A percentile compares a stretch with the other conserved stretches of the same genome.
Conservation (phyloP, 2,329 filamentous ascomycete genomes). For the Aurifilum marmelostoma region DNA sequence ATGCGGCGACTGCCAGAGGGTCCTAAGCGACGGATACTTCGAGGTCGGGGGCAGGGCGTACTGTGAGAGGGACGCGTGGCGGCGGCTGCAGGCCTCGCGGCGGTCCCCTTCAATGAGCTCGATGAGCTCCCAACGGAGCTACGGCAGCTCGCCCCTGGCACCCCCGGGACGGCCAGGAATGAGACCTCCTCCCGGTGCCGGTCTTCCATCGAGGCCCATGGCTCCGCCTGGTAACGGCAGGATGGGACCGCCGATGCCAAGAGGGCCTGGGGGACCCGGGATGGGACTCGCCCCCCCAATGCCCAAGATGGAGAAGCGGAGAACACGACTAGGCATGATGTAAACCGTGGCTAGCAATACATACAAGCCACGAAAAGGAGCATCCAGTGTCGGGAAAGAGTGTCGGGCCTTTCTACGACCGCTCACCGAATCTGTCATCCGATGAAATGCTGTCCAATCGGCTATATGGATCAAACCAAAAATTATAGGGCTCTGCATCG, state of each 20-base stretch:
- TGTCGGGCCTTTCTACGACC: neutral
- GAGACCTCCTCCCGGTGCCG: conserved; percentile 27
- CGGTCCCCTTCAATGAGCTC: conserved; percentile 26
- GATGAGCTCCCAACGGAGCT: conserved; percentile 28
- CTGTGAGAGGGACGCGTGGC: conserved; percentile 84
- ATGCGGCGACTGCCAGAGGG: conserved; percentile 75
- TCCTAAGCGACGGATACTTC: conserved; percentile 84
- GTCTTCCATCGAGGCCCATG: conserved; percentile 25
- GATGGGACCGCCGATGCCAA: conserved; percentile 32
- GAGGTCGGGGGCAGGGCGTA: conserved; percentile 80
- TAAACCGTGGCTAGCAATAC: conserved; percentile 33
- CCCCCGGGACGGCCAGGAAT: conserved; percentile 29
- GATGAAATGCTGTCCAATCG: neutral
- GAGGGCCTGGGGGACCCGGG: conserved; percentile 45
- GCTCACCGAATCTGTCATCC: neutral
- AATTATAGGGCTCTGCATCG: neutral
- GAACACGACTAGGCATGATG: conserved; percentile 64
- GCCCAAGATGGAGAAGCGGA: conserved; percentile 64
- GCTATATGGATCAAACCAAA: neutral
- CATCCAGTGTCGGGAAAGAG: neutral
- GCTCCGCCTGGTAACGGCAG: conserved; percentile 24
- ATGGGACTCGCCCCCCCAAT: conserved; percentile 39
- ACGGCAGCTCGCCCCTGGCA: conserved; percentile 28
- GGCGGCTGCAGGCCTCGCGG: conserved; percentile 41
- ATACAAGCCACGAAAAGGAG: neutral